A percentile compares a stretch with the other conserved stretches of the same genome.
These are phyloP conservation scores for Hyaloperonospora brassicae DNA, from an alignment of 352 stramenopile genomes.

Conservation along the genomic window DNA sequence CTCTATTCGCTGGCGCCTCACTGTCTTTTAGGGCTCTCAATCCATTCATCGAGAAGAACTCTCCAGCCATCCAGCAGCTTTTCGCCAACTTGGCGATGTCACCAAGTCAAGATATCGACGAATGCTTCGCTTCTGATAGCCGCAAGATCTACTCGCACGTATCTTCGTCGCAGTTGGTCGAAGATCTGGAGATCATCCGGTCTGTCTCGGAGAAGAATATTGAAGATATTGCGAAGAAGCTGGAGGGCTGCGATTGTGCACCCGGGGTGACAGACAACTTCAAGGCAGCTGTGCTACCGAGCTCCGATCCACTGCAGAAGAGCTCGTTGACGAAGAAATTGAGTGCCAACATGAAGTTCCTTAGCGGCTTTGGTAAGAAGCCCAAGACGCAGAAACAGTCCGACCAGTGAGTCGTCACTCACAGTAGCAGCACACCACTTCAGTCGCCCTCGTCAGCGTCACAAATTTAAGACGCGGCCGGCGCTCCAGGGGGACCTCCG, in stretches of 20 bases:
- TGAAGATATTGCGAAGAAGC: conserved; percentile 57
- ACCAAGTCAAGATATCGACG: conserved; percentile 56
- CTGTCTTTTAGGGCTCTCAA: conserved; percentile 58
- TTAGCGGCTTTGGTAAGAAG: conserved; percentile 56
- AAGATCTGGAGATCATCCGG: conserved; percentile 58
- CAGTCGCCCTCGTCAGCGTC: not conserved
- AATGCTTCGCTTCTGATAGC: conserved; percentile 67
- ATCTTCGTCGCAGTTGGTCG: conserved; percentile 39
- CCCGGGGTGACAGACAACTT: conserved; percentile 44
- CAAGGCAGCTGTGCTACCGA: conserved; percentile 38
- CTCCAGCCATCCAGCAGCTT: conserved; percentile 61
- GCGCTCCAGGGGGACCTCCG: too few species aligned
- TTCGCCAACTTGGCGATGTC: conserved; percentile 65
- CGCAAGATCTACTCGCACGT: conserved; percentile 66
- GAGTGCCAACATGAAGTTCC: conserved; percentile 72
- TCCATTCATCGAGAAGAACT: conserved; percentile 82
- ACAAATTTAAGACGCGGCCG: not conserved
- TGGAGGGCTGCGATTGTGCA: conserved; percentile 36
- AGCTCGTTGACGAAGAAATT: conserved; percentile 55
- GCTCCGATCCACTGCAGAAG: conserved; percentile 35
- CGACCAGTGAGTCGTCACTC: conserved; percentile 15
- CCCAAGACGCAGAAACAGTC: conserved; percentile 35
- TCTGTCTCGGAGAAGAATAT: conserved; percentile 67
- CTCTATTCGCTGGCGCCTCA: not conserved
- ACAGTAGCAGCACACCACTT: too few species aligned